These are phyloP conservation scores for Phoma herbarum DNA, from an alignment of 2,329 filamentous ascomycete species.

Conservation along the genomic window DNA sequence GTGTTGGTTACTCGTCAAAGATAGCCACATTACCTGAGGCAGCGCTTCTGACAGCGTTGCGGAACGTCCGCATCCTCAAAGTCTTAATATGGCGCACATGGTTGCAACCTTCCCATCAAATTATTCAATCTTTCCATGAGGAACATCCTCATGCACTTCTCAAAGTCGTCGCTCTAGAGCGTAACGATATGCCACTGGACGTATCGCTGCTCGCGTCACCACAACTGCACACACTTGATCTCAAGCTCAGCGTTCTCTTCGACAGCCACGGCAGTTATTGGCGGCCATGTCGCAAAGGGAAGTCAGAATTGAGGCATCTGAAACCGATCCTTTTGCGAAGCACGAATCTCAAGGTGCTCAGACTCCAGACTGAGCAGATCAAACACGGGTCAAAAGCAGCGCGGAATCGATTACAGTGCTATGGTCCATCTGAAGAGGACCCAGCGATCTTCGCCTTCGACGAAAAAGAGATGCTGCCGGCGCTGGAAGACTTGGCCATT, in stretches of 20 bases:
- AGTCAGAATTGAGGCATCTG: not conserved
- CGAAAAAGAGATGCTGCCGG: not conserved
- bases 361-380: not conserved
- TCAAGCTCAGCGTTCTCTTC: not conserved
- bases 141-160: not conserved
- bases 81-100: too few relatives aligned
- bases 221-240: conserved; percentile 1
- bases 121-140: too few relatives aligned
- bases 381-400: not conserved
- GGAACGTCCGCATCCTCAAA: too few relatives aligned
- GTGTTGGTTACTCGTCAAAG: too few relatives aligned
- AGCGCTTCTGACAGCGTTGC: too few relatives aligned
- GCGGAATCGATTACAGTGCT: not conserved
- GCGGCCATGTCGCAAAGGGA: not conserved
- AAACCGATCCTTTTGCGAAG: not conserved
- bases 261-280: not conserved
- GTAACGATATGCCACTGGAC: conserved; percentile 5
- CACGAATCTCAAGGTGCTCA: not conserved
- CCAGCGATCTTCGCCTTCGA: not conserved
- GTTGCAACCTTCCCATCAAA: too few relatives aligned
- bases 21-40: too few relatives aligned
- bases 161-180: not conserved
- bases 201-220: not conserved
- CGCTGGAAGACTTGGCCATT: conserved; percentile 2
- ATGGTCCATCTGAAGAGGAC: not conserved